A percentile compares a stretch with the other conserved stretches of the same genome.
Conservation (phyloP, 768 basidiomycete genomes). For the Rhizopogon salebrosus region DNA sequence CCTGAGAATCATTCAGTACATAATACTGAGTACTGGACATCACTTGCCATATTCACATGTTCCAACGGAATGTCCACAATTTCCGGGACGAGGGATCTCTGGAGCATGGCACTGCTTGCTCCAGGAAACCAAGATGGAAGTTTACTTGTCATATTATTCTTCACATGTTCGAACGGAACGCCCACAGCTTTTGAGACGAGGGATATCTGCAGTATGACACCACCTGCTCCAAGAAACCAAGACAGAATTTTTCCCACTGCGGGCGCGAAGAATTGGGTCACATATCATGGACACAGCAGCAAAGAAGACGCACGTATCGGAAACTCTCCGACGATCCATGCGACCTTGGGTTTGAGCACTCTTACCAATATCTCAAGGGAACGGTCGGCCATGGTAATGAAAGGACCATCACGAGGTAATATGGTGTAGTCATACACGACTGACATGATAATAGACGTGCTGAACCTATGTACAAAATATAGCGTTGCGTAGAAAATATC, state of each 20-base stretch:
- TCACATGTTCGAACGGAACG: no score
- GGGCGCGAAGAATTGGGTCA: neutral
- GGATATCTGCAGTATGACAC: no score
- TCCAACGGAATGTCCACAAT: constrained; percentile 20
- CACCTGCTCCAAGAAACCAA: no score
- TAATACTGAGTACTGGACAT: neutral
- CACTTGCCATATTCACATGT: constrained; percentile 17
- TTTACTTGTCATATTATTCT: no score
- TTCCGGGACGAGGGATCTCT: constrained; percentile 1
- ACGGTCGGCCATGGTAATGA: constrained; percentile 12
- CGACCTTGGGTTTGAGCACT: constrained; percentile 14
- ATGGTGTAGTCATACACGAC: constrained; percentile 19
- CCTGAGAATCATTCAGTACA: constrained; percentile 4
- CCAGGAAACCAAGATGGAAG: constrained; percentile 22
- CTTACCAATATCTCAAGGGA: constrained; percentile 6
- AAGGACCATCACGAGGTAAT: constrained; percentile 13
- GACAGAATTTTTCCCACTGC: constrained; percentile 14
- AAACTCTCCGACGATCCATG: constrained; percentile 10
- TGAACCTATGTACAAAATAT: constrained; percentile 9
- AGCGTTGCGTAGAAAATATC: neutral
- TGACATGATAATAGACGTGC: constrained; percentile 18
- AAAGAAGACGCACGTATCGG: constrained; percentile 14
- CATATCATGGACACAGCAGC: neutral
- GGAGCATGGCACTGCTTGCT: constrained; percentile 8
- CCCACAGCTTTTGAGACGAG: no score